phyloP scores from a whole-genome alignment of 495 filamentous ascomycete species.

The Apodospora peruviana region DNA sequence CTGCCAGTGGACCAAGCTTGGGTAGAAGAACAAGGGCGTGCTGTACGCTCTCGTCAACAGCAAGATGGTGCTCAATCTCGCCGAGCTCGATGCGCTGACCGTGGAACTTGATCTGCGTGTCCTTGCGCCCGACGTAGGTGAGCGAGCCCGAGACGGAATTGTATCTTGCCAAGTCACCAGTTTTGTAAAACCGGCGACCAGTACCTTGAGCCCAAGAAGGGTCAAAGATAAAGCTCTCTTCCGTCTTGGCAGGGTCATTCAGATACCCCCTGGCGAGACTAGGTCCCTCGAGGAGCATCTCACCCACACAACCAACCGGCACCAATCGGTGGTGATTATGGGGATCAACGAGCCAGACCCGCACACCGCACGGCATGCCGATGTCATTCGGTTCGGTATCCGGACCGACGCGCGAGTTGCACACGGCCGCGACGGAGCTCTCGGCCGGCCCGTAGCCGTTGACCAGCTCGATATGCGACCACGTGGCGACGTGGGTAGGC shows the following conservation, averaged over 20 bases:
- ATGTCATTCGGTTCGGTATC: conserved; percentile 16
- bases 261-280: conserved; percentile 55
- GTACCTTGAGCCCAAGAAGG: conserved; percentile 2
- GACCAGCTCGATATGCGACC: conserved; percentile 22
- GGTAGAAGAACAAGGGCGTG: conserved; percentile 45
- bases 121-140: conserved; percentile 38
- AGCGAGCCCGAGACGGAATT: conserved; percentile 42
- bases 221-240: not conserved
- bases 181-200: conserved; percentile 46
- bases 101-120: conserved; percentile 35
- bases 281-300: conserved; percentile 69
- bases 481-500: conserved; percentile 8
- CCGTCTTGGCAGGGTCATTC: conserved; percentile 47
- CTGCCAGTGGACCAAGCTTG: conserved; percentile 31
- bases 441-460: conserved; percentile 31
- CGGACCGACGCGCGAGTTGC: conserved; percentile 12
- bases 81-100: conserved; percentile 36
- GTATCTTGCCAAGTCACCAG: conserved; percentile 54
- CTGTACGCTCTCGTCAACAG: conserved; percentile 6
- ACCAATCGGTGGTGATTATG: conserved; percentile 51
- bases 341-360: conserved; percentile 54
- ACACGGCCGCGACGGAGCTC: conserved; percentile 17
- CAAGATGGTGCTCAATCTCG: conserved; percentile 50
- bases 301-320: conserved; percentile 64
- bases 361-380: conserved; percentile 11